Evolutionary conservation across 768 basidiomycete genomes (phyloP).

Genomic region (Suillus occidentalis): DNA sequence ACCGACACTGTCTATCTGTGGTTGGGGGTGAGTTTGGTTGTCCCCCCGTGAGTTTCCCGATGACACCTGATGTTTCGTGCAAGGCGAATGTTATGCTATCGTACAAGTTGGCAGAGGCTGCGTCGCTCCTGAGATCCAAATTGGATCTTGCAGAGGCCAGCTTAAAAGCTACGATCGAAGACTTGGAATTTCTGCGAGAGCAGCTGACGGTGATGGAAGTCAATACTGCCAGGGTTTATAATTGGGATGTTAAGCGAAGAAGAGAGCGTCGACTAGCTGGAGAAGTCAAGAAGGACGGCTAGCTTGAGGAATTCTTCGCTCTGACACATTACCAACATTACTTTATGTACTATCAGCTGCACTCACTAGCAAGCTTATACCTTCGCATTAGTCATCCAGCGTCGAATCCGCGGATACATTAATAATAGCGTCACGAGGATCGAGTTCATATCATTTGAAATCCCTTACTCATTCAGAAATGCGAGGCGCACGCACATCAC

Average conservation of each 20-base stretch:
- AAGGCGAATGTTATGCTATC: constrained; percentile 98
- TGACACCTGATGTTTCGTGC: neutral
- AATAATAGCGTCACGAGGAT: too few relatives aligned
- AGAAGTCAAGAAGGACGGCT: constrained; percentile 21
- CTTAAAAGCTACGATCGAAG: constrained; percentile 72
- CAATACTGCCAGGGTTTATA: constrained; percentile 94
- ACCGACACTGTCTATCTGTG: constrained; percentile 91
- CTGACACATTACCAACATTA: too few relatives aligned
- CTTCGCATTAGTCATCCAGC: too few relatives aligned
- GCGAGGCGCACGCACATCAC: too few relatives aligned
- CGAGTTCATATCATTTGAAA: too few relatives aligned
- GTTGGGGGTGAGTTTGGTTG: constrained; percentile 74
- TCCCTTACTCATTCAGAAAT: too few relatives aligned
- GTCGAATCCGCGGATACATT: too few relatives aligned
- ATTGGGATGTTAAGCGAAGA: constrained; percentile 90
- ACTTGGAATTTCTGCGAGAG: constrained; percentile 90
- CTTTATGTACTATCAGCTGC: too few relatives aligned
- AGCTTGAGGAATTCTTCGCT: neutral
- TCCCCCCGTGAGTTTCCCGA: neutral
- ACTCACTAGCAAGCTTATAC: too few relatives aligned
- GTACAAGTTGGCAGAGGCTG: constrained; percentile 81
- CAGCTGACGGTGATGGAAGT: constrained; percentile 97
- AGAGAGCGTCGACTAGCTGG: constrained; percentile 53
- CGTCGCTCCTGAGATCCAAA: constrained; percentile 72
- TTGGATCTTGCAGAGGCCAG: constrained; percentile 66